Conservation (phyloP, 371 early-diverging fungal genomes). For the Rhizopus arrhizus region DNA sequence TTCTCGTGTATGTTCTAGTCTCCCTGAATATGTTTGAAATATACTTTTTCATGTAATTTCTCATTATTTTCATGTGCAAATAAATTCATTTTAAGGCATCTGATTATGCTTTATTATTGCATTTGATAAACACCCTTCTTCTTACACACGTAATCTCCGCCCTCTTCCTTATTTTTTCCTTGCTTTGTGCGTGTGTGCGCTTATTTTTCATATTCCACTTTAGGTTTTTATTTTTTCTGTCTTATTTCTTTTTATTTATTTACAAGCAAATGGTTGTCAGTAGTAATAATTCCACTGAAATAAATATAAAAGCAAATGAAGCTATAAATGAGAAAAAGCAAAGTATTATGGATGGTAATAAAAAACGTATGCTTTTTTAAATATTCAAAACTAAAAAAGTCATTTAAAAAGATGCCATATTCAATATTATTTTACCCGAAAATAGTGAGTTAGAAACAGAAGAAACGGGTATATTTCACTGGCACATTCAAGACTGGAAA, state of each 20-base stretch:
- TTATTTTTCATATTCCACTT: no score
- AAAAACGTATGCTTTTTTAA: neutral
- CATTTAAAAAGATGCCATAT: conserved; percentile 20
- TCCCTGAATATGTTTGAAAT: neutral
- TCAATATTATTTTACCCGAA: conserved; percentile 19
- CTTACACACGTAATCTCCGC: neutral
- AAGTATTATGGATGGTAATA: conserved; percentile 12
- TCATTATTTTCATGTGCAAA: neutral
- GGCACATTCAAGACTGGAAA: conserved; percentile 33
- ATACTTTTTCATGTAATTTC: neutral
- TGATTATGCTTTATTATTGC: neutral
- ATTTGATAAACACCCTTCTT: no score
- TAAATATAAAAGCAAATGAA: conserved; percentile 1
- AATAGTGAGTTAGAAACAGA: conserved; percentile 25
- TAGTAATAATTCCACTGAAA: neutral
- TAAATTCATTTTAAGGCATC: neutral
- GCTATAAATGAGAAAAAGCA: neutral
- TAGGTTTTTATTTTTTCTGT: no score
- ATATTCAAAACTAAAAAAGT: neutral
- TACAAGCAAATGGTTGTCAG: neutral
- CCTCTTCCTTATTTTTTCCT: neutral
- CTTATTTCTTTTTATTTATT: neutral
- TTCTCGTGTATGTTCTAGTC: neutral
- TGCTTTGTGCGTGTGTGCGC: neutral
- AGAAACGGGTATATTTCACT: conserved; percentile 15